Conservation (phyloP, 805 yeast genomes). For the Saturnispora gosingensis region DNA sequence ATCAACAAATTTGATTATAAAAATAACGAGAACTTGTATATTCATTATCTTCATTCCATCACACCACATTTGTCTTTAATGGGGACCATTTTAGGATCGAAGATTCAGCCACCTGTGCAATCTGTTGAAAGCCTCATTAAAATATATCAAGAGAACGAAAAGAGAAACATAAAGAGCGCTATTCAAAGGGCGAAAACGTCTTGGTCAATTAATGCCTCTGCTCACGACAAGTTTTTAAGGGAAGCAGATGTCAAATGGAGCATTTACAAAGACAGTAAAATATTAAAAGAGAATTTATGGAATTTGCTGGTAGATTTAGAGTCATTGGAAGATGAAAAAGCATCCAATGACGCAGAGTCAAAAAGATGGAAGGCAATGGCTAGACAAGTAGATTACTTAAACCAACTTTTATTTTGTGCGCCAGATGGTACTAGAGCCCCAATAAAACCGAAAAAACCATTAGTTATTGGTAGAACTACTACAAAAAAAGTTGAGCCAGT, state of each 20-base stretch:
- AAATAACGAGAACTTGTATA: constrained; percentile 24
- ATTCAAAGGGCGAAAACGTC: constrained; percentile 41
- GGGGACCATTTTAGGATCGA: constrained; percentile 42
- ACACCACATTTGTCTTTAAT: constrained; percentile 45
- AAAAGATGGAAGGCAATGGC: constrained; percentile 36
- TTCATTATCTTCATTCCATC: constrained; percentile 39
- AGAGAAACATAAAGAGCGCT: constrained; percentile 30
- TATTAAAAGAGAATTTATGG: constrained; percentile 40
- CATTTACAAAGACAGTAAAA: constrained; percentile 38
- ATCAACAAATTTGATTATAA: constrained; percentile 23
- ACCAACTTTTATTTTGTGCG: constrained; percentile 4
- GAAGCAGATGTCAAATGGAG: constrained; percentile 37
- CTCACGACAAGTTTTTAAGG: constrained; percentile 21
- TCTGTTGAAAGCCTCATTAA: constrained; percentile 38
- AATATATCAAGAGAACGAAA: constrained; percentile 33
- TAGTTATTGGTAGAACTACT: background rate
- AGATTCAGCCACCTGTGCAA: constrained; percentile 37
- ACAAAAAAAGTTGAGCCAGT: background rate
- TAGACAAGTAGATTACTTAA: constrained; percentile 48
- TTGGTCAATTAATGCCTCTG: constrained; percentile 37
- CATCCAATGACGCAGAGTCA: constrained; percentile 38
- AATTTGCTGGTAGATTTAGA: constrained; percentile 46
- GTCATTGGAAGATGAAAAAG: constrained; percentile 2
- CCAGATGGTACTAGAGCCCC: constrained; percentile 4
- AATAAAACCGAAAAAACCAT: background rate